Evolutionary conservation across 2,329 filamentous ascomycete species (phyloP).

Genomic region (Exophiala alcalophila): DNA sequence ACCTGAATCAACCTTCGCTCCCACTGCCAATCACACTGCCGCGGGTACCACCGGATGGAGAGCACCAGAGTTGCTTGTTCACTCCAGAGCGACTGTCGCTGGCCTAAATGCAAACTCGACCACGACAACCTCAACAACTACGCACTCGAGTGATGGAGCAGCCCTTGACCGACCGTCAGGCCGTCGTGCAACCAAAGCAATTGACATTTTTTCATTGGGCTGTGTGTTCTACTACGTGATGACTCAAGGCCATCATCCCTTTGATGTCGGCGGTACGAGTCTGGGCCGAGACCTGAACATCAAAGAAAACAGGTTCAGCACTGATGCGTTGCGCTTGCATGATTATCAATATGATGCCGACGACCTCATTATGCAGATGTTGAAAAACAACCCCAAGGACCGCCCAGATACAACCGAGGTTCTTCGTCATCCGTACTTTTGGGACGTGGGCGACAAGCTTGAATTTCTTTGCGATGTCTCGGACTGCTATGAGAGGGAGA

Average conservation of each 20-base stretch:
- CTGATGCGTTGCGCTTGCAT: conserved; percentile 69
- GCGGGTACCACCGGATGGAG: conserved; percentile 95
- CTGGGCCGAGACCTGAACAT: conserved; percentile 92
- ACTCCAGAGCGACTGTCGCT: conserved; percentile 38
- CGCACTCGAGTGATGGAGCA: conserved; percentile 47
- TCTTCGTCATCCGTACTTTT: conserved; percentile 95
- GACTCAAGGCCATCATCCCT: conserved; percentile 86
- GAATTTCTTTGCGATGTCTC: conserved; percentile 94
- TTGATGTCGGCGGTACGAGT: conserved; percentile 89
- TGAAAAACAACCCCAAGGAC: conserved; percentile 61
- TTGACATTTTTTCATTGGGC: conserved; percentile 95
- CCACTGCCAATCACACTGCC: conserved; percentile 73
- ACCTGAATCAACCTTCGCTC: conserved; percentile 90
- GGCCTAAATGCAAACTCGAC: conserved; percentile 53
- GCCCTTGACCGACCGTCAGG: conserved; percentile 57
- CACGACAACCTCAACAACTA: conserved; percentile 24
- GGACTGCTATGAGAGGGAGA: conserved; percentile 93
- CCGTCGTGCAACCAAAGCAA: conserved; percentile 86
- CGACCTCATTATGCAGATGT: conserved; percentile 81
- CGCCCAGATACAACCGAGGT: conserved; percentile 74
- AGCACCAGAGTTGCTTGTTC: conserved; percentile 84
- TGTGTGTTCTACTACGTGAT: conserved; percentile 99
- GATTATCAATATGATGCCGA: conserved; percentile 83
- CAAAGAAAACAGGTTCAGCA: conserved; percentile 77
- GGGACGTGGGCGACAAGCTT: conserved; percentile 82